These are phyloP conservation scores for Xylariaceae sp. DNA, from an alignment of 2,329 filamentous ascomycete species.

Conservation along the genomic window DNA sequence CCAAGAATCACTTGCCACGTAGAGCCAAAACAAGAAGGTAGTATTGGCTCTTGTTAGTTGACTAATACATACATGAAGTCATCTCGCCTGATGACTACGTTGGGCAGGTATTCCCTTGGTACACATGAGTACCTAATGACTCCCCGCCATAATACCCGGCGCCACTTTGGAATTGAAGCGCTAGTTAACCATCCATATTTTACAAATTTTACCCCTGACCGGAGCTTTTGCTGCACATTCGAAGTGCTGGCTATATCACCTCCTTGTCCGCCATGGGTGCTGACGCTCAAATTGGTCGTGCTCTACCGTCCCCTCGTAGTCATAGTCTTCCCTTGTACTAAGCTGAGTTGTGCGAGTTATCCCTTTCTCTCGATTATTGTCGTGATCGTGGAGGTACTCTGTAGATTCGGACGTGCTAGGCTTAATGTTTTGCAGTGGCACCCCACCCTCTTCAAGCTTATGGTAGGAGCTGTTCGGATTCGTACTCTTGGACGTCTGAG, in stretches of 20 bases:
- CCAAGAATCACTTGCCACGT: too few species aligned
- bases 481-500: conserved; percentile 3
- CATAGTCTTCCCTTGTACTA: conserved; percentile 13
- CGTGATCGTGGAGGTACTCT: conserved; percentile 15
- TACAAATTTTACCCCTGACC: not conserved
- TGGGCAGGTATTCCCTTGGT: too few species aligned
- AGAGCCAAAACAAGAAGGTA: too few species aligned
- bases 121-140: too few species aligned
- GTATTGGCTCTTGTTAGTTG: too few species aligned
- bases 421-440: conserved; percentile 15
- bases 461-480: conserved; percentile 8
- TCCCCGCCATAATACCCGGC: not conserved
- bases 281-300: conserved; percentile 10
- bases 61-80: too few species aligned
- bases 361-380: conserved; percentile 7
- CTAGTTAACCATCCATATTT: not conserved
- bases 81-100: too few species aligned
- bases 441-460: conserved; percentile 17
- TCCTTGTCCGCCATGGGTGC: conserved; percentile 10
- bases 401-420: conserved; percentile 15
- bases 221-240: not conserved
- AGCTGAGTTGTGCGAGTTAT: conserved; percentile 20
- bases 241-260: not conserved
- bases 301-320: conserved; percentile 8
- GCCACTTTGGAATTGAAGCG: not conserved